Evolutionary conservation across 2,329 filamentous ascomycete species (phyloP).

Genomic region (Exophiala lecanii-corni): DNA sequence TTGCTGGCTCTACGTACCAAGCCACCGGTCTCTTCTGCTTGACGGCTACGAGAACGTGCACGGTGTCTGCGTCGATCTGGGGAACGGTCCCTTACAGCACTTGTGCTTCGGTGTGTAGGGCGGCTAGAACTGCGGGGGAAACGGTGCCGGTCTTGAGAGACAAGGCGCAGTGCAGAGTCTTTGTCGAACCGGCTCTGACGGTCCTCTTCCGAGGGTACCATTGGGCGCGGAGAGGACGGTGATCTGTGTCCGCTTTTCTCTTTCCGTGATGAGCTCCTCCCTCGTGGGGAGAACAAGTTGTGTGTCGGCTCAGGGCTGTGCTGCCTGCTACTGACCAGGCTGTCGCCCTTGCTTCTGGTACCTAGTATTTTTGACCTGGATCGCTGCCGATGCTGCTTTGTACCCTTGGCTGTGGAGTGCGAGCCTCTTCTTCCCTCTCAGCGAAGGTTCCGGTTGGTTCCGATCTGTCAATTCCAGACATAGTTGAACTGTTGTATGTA

Average conservation of each 20-base stretch:
- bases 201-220: conserved; percentile 56
- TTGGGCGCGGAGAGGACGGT: conserved; percentile 74
- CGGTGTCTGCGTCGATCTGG: conserved; percentile 40
- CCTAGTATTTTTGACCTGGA: conserved; percentile 33
- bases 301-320: conserved; percentile 35
- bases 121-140: conserved; percentile 45
- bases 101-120: conserved; percentile 41
- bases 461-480: conserved; percentile 30
- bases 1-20: conserved; percentile 15
- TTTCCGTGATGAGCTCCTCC: conserved; percentile 59
- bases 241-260: conserved; percentile 60
- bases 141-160: conserved; percentile 42
- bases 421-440: conserved; percentile 17
- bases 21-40: conserved; percentile 25
- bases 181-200: conserved; percentile 54
- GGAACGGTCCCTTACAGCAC: conserved; percentile 42
- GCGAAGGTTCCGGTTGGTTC: conserved; percentile 15
- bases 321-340: conserved; percentile 35
- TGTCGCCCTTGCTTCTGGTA: conserved; percentile 30
- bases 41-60: conserved; percentile 35
- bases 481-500: conserved; percentile 39
- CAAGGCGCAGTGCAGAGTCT: conserved; percentile 53
- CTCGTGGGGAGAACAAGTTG: conserved; percentile 40
- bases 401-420: conserved; percentile 20
- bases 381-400: conserved; percentile 30